Percentiles rank a stretch among this genome's conserved stretches.
These are phyloP conservation scores for Lipomyces yamadae DNA, from an alignment of 805 yeast genomes.

Conservation along the genomic window DNA sequence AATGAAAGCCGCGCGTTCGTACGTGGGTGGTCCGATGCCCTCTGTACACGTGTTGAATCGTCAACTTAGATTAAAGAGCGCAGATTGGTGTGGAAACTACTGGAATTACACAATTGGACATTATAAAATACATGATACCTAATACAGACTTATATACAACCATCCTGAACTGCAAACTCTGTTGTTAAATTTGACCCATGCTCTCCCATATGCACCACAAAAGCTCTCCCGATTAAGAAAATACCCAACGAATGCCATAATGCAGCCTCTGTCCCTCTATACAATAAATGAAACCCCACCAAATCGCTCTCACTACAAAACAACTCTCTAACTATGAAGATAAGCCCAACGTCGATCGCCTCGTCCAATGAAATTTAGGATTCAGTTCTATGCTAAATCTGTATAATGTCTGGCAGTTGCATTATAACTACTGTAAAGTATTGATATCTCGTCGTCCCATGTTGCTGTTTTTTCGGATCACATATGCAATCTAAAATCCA, in stretches of 20 bases:
- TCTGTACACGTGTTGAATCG: no score
- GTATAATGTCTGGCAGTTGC: neutral
- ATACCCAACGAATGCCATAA: neutral
- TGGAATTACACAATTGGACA: no score
- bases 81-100: no score
- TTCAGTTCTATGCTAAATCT: neutral
- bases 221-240: neutral
- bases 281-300: neutral
- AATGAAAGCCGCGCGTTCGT: no score
- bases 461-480: neutral
- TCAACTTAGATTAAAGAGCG: no score
- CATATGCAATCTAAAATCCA: conserved; percentile 53
- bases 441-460: neutral
- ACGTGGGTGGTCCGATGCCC: no score
- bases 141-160: neutral
- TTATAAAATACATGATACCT: no score
- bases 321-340: neutral
- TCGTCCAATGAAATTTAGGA: neutral
- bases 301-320: neutral
- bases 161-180: neutral
- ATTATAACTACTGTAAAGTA: neutral
- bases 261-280: neutral
- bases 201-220: neutral
- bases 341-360: neutral
- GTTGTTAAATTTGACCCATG: neutral